Conservation (phyloP, 768 basidiomycete species). For the Russula lepida region DNA sequence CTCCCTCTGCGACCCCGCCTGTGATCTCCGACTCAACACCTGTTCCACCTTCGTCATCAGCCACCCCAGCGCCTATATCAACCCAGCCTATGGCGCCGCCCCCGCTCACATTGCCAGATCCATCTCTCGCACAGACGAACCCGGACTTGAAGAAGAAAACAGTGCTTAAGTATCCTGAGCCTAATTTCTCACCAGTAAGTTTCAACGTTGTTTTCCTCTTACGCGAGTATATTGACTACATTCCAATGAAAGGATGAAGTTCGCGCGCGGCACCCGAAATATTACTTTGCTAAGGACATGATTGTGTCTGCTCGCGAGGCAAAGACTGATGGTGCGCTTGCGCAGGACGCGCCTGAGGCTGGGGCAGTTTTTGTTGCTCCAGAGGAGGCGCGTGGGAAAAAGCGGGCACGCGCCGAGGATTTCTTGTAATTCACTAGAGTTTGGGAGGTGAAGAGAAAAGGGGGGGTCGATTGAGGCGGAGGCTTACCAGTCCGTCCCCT, state of each 20-base stretch:
- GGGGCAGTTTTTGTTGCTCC: slow-evolving; percentile 16
- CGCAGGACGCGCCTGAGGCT: slow-evolving; percentile 17
- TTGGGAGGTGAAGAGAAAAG: not conserved
- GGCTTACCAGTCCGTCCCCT: slow-evolving; percentile 29
- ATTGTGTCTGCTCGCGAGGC: slow-evolving; percentile 27
- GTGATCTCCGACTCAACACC: slow-evolving; percentile 24
- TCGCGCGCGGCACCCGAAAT: slow-evolving; percentile 56
- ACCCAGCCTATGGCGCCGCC: slow-evolving; percentile 20
- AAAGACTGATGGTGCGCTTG: slow-evolving; percentile 26
- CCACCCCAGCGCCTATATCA: slow-evolving; percentile 22
- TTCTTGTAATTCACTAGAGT: slow-evolving; percentile 42
- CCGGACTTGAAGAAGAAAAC: slow-evolving; percentile 71
- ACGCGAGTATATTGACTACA: not conserved
- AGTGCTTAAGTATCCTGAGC: slow-evolving; percentile 61
- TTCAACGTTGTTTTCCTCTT: not conserved
- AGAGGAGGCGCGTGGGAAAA: slow-evolving; percentile 70
- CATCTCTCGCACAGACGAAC: slow-evolving; percentile 53
- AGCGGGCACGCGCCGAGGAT: slow-evolving; percentile 81
- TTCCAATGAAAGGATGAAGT: slow-evolving; percentile 55
- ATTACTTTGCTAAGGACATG: slow-evolving; percentile 43
- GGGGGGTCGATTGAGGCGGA: slow-evolving; percentile 15
- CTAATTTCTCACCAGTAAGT: slow-evolving; percentile 73
- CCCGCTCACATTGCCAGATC: slow-evolving; percentile 45
- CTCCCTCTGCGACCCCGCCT: slow-evolving; percentile 25
- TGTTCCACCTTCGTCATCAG: slow-evolving; percentile 24